phyloP scores from a whole-genome alignment of 2,329 filamentous ascomycete species.

The Talaromyces rugulosus region DNA sequence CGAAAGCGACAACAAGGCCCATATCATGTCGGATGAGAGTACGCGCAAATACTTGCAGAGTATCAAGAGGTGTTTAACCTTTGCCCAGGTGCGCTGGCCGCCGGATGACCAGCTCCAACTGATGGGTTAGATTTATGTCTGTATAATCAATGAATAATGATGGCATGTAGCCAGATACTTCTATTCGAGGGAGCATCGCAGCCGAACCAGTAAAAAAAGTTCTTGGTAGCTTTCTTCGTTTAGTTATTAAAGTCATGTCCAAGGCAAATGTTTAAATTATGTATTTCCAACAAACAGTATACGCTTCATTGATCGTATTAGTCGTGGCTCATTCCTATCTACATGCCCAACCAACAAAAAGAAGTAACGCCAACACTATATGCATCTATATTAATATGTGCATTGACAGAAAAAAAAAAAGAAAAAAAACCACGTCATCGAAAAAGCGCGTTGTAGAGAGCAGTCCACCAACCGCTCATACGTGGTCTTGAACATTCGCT shows the following conservation, averaged over 20 bases:
- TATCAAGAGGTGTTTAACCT: constrained; percentile 94
- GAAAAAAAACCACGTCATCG: neutral
- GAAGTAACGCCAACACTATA: neutral
- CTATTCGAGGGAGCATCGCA: too few relatives aligned
- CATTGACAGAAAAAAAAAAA: neutral
- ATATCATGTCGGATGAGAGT: constrained; percentile 95
- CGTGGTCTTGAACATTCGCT: constrained; percentile 14
- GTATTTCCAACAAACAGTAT: neutral
- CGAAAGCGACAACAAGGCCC: constrained; percentile 71
- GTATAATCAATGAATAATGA: neutral
- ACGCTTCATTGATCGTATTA: neutral
- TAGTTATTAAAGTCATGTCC: neutral
- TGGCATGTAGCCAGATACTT: neutral
- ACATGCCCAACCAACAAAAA: neutral
- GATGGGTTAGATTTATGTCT: constrained; percentile 64
- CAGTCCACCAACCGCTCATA: constrained; percentile 10
- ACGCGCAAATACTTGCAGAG: constrained; percentile 96
- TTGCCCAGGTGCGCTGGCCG: constrained; percentile 94
- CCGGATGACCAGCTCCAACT: constrained; percentile 87
- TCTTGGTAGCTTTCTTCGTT: neutral
- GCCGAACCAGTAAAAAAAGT: neutral
- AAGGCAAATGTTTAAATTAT: neutral
- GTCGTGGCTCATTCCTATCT: neutral
- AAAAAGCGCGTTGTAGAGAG: constrained; percentile 8
- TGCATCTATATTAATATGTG: neutral